These are phyloP conservation scores for Moricandia arvensis DNA, from an alignment of 345 rosid species.

Conservation along the genomic window DNA sequence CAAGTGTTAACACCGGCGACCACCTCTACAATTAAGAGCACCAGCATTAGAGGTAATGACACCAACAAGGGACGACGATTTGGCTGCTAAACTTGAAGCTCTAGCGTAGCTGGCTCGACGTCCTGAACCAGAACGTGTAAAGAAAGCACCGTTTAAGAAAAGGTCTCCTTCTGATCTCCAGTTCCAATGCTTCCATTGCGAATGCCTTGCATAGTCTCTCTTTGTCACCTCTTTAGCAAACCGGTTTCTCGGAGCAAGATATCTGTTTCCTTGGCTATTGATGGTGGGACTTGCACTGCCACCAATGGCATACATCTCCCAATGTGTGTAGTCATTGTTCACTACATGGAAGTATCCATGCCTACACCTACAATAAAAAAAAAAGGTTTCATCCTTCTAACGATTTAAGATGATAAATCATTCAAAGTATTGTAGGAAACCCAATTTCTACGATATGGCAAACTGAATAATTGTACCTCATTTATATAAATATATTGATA, in stretches of 20 bases:
- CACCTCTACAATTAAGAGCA: constrained; percentile 51
- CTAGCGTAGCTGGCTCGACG: constrained; percentile 54
- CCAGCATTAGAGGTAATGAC: constrained; percentile 51
- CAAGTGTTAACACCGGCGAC: constrained; percentile 49
- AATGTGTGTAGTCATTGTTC: constrained; percentile 98
- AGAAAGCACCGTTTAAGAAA: constrained; percentile 58
- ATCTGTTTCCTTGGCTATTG: constrained; percentile 95
- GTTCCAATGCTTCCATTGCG: constrained; percentile 56
- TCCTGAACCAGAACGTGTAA: constrained; percentile 54
- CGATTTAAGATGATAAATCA: neutral
- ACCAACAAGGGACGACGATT: constrained; percentile 56
- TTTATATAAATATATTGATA: no score
- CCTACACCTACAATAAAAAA: constrained; percentile 62
- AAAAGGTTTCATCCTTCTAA: neutral
- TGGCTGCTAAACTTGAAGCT: constrained; percentile 69
- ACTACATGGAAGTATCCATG: constrained; percentile 98
- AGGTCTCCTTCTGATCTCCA: constrained; percentile 71
- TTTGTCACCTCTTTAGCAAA: constrained; percentile 74
- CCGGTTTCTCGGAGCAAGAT: constrained; percentile 77
- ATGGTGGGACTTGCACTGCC: constrained; percentile 98
- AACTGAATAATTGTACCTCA: neutral
- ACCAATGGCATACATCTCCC: constrained; percentile 99
- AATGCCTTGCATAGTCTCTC: constrained; percentile 40
- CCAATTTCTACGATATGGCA: neutral
- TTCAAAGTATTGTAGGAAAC: neutral